phyloP scores from a whole-genome alignment of 106 monocot genomes.

The Agapanthus africanus region DNA sequence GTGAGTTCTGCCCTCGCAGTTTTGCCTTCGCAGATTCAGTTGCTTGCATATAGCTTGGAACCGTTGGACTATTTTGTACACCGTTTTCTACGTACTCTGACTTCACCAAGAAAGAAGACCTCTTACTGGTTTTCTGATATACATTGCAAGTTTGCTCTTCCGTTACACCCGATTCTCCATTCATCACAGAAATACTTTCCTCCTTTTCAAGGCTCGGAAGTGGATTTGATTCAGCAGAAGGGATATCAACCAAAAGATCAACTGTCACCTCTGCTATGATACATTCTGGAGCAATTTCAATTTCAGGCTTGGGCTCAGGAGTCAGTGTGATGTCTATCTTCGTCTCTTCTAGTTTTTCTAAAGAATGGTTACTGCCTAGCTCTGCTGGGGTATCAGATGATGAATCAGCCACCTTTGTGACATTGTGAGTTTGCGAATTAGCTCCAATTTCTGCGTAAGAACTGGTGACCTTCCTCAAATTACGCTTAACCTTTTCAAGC shows the following conservation, averaged over 20 bases:
- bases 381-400: conserved; percentile 17
- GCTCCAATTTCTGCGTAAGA: conserved; percentile 36
- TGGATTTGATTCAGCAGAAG: conserved; percentile 19
- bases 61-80: conserved; percentile 33
- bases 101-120: conserved; percentile 61
- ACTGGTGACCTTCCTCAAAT: conserved; percentile 76
- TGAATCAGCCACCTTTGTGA: conserved; percentile 19
- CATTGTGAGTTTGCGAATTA: conserved; percentile 10
- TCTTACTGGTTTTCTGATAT: conserved; percentile 46
- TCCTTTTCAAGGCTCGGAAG: conserved; percentile 28
- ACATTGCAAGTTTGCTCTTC: conserved; percentile 45
- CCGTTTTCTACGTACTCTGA: conserved; percentile 51
- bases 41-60: conserved; percentile 83
- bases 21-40: conserved; percentile 85
- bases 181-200: conserved; percentile 20
- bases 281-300: conserved; percentile 15
- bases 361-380: too few species aligned
- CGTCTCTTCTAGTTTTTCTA: conserved; percentile 28
- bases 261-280: conserved; percentile 9
- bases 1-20: conserved; percentile 48
- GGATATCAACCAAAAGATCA: conserved; percentile 10
- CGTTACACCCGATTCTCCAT: conserved; percentile 25
- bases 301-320: conserved; percentile 15
- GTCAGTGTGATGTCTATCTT: conserved; percentile 21
- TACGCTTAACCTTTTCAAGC: conserved; percentile 93